Evolutionary conservation across 345 rosid genomes (phyloP), one percentile per base, ranked within the genome.

Genomic region (Murraya koenigii): DNA sequence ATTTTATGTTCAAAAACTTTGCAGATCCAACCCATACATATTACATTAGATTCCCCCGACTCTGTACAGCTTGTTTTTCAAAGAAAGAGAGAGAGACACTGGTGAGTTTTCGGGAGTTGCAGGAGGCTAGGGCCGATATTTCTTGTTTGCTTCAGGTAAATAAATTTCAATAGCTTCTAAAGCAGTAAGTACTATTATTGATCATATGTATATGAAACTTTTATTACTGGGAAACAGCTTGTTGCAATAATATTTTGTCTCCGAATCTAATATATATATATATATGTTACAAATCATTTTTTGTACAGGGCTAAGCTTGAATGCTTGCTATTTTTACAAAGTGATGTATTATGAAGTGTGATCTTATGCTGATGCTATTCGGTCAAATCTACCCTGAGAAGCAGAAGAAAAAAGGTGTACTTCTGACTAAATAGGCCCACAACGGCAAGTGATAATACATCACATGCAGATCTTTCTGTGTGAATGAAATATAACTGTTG

Each of bases 11-110:
- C 73, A 67, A 81, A 52, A 81, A 68, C 82, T 82, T 80, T 75
- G 64, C 85, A 85, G 90, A 88, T 89, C 93, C 91, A 88, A 84
- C 90, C 85, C 87, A 81, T 75, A 78, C n/a, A n/a, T n/a, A n/a
- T n/a, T n/a, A n/a, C 83, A 71, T 72, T 75, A 85, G 90, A 86
- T 89, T 89, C 90, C 86, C 82, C 86, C 83, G 38, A 80, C 47
- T 70, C 79, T 67, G 82, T 76, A 81, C 87, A 87, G 79, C 89
- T 88, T 80, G 87, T 80, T 83, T 79, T 80, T 76, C 11, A 79
- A 54, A 69, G 77, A 63, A n/a, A 72, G 82, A 70, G 82, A 67
- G 58, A 84, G 32, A 56, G 25, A 73, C 33, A 72, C 25, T 59
- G 54, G 77, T 28, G 62, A 52, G 68, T 65, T 75, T 84, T 83